Evolutionary conservation across 176 grass and related monocot genomes (phyloP), one percentile per base, ranked within the genome.

Genomic region (Phoenix dactylifera): DNA sequence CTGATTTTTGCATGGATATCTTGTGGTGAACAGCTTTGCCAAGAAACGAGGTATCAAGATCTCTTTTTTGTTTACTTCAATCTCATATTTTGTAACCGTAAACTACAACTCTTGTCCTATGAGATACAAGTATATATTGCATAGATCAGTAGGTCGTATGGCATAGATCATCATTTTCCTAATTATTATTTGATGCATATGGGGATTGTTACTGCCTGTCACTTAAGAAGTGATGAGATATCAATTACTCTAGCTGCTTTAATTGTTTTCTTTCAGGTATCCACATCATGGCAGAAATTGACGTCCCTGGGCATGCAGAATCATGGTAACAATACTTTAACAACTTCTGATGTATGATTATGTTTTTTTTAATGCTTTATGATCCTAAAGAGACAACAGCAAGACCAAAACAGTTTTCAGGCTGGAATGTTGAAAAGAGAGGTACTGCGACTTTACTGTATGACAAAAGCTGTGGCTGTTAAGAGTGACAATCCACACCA

Each of bases 281-380:
- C 51, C 73, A 98, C 63, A 68, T 88, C 39, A 98, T 98, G 93
- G 93, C 87, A 6, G 93, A 97, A 76, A 75, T 82, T 58, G 93
- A 92, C 1, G 81, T 97, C 69, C 87, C 84, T 59, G 84, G 93
- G 51, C 93, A 92, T 78, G 93, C 76, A 76, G 84, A 85, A 79
- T 88, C 87, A 64, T 97, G 93, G 93, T 97, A 83, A 67, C 64
- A 68, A 52, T 78, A 14, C 52, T 56, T 66, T 48, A 26, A 18
- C 50, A 18, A 29, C 23, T 4, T 48, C 20, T 16, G 52, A 18
- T 17, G 10, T 4, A 65, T 39, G 9, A 39, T 39, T 14, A 3
- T 44, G 6, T 44, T 44, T 44, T 44, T 28, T 14, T 44, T 44
- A 12, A 44, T 44, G 35, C 35, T 44, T 1, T 44, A 44, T 44